Evolutionary conservation across 176 grass and related monocot species (phyloP), one percentile per base, ranked within the genome.

Genomic region (Lolium rigidum): DNA sequence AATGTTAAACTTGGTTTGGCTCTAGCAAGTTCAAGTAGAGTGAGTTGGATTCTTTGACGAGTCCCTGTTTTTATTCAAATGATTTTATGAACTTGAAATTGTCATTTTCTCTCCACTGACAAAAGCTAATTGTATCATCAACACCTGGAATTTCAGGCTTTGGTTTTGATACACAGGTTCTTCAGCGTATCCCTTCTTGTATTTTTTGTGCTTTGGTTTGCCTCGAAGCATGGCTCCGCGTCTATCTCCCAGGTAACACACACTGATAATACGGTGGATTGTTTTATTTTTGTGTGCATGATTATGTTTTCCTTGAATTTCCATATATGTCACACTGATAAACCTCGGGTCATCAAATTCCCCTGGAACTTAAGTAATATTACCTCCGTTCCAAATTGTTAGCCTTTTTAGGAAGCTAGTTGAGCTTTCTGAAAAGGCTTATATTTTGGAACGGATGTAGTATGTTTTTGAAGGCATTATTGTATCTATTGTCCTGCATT

Each of bases 111-210:
- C 7, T 66, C 43, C 26, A 22, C 63, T 2, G 11, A 31, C 21
- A 77, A 48, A 59, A 17, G 31, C 22, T 91, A 79, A 90, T 90
- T 6, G 6, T 47, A 10, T 87, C 25, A 57, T 16, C 1, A 66
- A 11, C 75, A 21, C 83, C 44, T 85, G 21, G 77, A 65, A 75
- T 92, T 97, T 88, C 91, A 98, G 95, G 95, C 93, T 83, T 83
- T 98, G 88, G 78, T 92, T 77, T 75, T 95, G 74, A 95, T 98
- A 92, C 93, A 94, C 54, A 92, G 93, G 41, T 98, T 98, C 86
- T 98, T 98, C 75, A 84, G 93, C 88, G 83, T 98, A 41, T 98
- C 95, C 54, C 93, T 98, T 86, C 51, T 98, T 69, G 57, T 83
- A 81, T 98, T 98, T 86, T 95, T 98, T 70, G 17, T 91, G 82